Conservation (phyloP, 371 early-diverging fungal genomes). For the Sporodiniella umbellata region DNA sequence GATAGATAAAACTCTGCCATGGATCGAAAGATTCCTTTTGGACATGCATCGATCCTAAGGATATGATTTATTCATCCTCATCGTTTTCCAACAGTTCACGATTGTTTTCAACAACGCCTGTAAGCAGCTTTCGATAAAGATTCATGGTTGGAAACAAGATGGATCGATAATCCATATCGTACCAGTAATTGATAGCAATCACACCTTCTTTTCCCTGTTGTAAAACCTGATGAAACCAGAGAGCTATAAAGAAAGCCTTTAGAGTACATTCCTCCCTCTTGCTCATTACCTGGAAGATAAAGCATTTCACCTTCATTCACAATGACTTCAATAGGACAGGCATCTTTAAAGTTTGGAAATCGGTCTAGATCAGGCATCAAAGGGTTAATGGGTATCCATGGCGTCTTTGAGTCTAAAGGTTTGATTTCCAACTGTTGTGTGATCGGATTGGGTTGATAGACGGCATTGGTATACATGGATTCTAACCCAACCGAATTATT, state of each 20-base stretch:
- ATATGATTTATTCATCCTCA: conserved; percentile 5
- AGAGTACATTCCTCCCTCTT: neutral
- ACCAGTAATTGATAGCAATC: conserved; percentile 85
- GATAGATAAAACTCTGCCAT: too few species aligned
- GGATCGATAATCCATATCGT: conserved; percentile 63
- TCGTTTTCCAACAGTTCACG: conserved; percentile 7
- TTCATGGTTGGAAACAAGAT: conserved; percentile 33
- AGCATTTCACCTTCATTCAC: conserved; percentile 70
- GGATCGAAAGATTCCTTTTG: too few species aligned
- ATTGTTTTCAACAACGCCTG: conserved; percentile 18
- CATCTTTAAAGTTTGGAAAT: conserved; percentile 53
- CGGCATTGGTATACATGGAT: conserved; percentile 53
- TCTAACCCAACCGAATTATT: too few species aligned
- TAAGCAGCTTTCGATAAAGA: conserved; percentile 29
- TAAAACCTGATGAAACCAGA: conserved; percentile 78
- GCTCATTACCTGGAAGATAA: conserved; percentile 59
- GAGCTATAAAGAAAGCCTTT: conserved; percentile 26
- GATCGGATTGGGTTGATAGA: conserved; percentile 32
- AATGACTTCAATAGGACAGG: conserved; percentile 54
- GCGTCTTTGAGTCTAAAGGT: conserved; percentile 44
- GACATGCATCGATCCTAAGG: too few species aligned
- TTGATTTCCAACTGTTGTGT: conserved; percentile 30
- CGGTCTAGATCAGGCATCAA: conserved; percentile 37
- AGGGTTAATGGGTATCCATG: conserved; percentile 71
- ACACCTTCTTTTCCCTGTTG: conserved; percentile 62